These are phyloP conservation scores for Claviceps sp. DNA, from an alignment of 2,329 filamentous ascomycete species.

Conservation along the genomic window DNA sequence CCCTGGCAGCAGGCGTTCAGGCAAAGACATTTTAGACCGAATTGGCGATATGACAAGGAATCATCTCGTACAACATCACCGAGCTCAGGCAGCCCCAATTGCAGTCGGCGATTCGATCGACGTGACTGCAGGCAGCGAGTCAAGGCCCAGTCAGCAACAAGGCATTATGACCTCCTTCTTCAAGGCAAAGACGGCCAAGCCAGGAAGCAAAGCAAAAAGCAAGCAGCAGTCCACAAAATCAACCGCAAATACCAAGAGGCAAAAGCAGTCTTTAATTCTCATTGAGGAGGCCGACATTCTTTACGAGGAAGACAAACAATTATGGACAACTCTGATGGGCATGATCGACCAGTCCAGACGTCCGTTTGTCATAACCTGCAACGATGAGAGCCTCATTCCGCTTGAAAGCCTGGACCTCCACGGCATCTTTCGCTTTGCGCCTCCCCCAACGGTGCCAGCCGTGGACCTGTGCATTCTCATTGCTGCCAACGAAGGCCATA, in stretches of 20 bases:
- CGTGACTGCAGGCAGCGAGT: slow-evolving; percentile 30
- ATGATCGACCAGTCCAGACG: slow-evolving; percentile 77
- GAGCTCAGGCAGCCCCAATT: slow-evolving; percentile 18
- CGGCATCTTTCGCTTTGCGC: slow-evolving; percentile 65
- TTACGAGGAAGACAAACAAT: slow-evolving; percentile 91
- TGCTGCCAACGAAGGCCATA: slow-evolving; percentile 80
- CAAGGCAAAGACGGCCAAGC: slow-evolving; percentile 32
- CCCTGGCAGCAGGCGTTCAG: slow-evolving; percentile 65
- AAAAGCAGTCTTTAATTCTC: slow-evolving; percentile 90
- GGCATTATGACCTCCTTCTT: slow-evolving; percentile 75
- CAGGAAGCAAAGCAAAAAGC: slow-evolving; percentile 15
- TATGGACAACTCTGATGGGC: slow-evolving; percentile 71
- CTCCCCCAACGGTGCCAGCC: slow-evolving; percentile 53
- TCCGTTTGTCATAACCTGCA: slow-evolving; percentile 92
- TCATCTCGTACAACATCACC: slow-evolving; percentile 58
- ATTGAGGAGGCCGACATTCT: slow-evolving; percentile 89
- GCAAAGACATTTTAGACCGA: slow-evolving; percentile 78
- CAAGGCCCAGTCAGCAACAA: slow-evolving; percentile 61
- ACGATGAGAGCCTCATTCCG: slow-evolving; percentile 73
- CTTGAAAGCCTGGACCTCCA: slow-evolving; percentile 63
- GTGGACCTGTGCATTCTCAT: slow-evolving; percentile 71
- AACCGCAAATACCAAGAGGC: slow-evolving; percentile 29
- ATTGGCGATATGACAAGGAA: slow-evolving; percentile 97
- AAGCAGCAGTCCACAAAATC: slow-evolving; percentile 19
- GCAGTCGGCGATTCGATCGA: slow-evolving; percentile 14